phyloP scores from a whole-genome alignment of 2,329 filamentous ascomycete species.

The Dactylellina drechsleri region DNA sequence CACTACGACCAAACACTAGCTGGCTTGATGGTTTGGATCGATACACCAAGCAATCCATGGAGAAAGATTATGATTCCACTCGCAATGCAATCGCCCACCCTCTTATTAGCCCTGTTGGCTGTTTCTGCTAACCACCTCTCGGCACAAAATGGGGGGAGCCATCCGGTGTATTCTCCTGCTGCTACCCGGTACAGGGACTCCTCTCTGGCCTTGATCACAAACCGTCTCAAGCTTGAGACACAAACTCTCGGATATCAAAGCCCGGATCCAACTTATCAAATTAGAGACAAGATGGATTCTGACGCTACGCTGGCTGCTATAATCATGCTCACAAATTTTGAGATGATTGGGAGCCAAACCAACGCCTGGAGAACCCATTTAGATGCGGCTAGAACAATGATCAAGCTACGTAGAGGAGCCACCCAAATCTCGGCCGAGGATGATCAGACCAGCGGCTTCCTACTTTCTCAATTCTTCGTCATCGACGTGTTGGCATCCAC shows the following conservation, averaged over 20 bases:
- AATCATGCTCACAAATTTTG: slow-evolving; percentile 52
- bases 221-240: slow-evolving; percentile 42
- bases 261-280: slow-evolving; percentile 40
- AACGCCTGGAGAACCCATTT: slow-evolving; percentile 52
- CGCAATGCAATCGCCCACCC: slow-evolving; percentile 45
- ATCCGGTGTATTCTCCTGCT: slow-evolving; percentile 44
- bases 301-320: slow-evolving; percentile 47
- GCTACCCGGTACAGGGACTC: slow-evolving; percentile 46
- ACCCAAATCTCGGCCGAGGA: slow-evolving; percentile 43
- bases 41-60: slow-evolving; percentile 46
- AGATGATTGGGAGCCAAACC: slow-evolving; percentile 48
- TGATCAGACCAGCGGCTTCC: slow-evolving; percentile 38
- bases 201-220: slow-evolving; percentile 44
- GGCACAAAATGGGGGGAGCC: slow-evolving; percentile 34
- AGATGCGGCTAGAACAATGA: slow-evolving; percentile 47
- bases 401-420: slow-evolving; percentile 37
- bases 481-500: slow-evolving; percentile 47
- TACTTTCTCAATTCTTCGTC: slow-evolving; percentile 42
- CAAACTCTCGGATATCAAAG: slow-evolving; percentile 49
- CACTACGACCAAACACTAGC: slow-evolving; percentile 45
- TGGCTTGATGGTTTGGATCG: slow-evolving; percentile 49
- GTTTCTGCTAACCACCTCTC: slow-evolving; percentile 46
- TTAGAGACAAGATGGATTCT: slow-evolving; percentile 49
- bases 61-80: slow-evolving; percentile 53
- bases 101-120: slow-evolving; percentile 39